Base-by-base conservation (phyloP, 2,329 filamentous ascomycete species). In the Epichloe hybrida region DNA sequence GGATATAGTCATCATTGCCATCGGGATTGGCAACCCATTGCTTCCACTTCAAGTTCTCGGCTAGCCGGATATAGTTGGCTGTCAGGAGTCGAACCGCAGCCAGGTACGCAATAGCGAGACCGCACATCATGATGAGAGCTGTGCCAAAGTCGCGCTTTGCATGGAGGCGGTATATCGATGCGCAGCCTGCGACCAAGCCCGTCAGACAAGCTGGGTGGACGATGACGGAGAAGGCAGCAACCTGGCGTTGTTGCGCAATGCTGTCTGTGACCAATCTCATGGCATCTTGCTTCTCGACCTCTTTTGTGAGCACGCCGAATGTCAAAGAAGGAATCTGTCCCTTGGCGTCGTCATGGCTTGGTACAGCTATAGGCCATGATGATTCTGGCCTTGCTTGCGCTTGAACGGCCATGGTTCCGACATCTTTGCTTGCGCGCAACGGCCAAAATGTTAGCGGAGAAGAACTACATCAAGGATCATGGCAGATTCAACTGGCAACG, bases 171-270 rank as follows among this genome's bases (percentile, higher is more conserved):
- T 73, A 72, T n/a, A 69, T 61, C 27, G 68, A 51, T 1, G 66
- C 69, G 11, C 63, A 55, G 8, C 75, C 57, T 2, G 65, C 62
- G 40, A 66, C 56, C 17, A 80, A 69, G 12, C 69, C 62, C 5
- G 72, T 65, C 1, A 81, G 58, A 44, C 71, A 69, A 21, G 75
- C 61, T 0, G 78, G 79, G 65, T 88, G 79, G 60, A 77, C 78
- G 55, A 88, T 73, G 53, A 93, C 69, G 53, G 77, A 69, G 47
- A 71, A 69, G 13, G 81, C 79, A 7, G 86, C 81, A 4, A 76
- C 66, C 64, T 88, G 83, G 49, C 86, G 82, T 68, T 93, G 88
- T 63, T 95, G 85, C 27, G 87, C 86, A 51, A 94, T 80, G 56
- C 83, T 87, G 68, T 93, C 87, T 49, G 86, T 82, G 45, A 95